A percentile compares a stretch with the other conserved stretches of the same genome.
Evolutionary conservation across 2,329 filamentous ascomycete species (phyloP).

Genomic region (Penicillium sp.): DNA sequence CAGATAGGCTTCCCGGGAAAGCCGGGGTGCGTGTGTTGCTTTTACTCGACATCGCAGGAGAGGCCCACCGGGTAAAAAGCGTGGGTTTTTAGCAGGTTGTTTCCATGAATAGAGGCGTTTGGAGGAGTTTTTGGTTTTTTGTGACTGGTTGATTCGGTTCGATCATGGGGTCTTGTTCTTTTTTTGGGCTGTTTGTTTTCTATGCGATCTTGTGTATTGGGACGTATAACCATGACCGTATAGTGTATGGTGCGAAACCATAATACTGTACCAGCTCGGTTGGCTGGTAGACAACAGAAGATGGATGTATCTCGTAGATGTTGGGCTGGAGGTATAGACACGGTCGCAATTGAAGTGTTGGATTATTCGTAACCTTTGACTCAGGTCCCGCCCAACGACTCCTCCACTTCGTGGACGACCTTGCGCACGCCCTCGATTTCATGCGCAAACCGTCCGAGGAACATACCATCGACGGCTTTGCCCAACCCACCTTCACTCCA

Average conservation of each 20-base stretch:
- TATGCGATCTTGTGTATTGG: slow-evolving; percentile 13
- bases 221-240: slow-evolving; percentile 33
- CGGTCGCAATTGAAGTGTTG: neutral
- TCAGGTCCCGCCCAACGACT: slow-evolving; percentile 37
- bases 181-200: slow-evolving; percentile 6
- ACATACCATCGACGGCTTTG: slow-evolving; percentile 77
- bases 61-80: neutral
- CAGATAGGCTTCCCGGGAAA: slow-evolving; percentile 34
- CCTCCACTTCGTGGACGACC: slow-evolving; percentile 74
- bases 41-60: neutral
- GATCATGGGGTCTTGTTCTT: slow-evolving; percentile 2
- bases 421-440: slow-evolving; percentile 73
- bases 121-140: neutral
- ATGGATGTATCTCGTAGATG: neutral
- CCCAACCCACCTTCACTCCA: slow-evolving; percentile 64
- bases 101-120: neutral
- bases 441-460: slow-evolving; percentile 81
- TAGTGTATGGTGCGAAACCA: slow-evolving; percentile 30
- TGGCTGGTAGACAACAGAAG: neutral
- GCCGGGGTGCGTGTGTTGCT: slow-evolving; percentile 9
- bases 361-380: neutral
- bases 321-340: neutral
- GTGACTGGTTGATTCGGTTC: slow-evolving; percentile 19
- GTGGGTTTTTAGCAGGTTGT: neutral
- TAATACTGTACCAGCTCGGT: slow-evolving; percentile 13